A percentile compares a stretch with the other conserved stretches of the same genome.
Evolutionary conservation across 176 grass and related monocot species (phyloP).

Genomic region (Cenchrus americanus): DNA sequence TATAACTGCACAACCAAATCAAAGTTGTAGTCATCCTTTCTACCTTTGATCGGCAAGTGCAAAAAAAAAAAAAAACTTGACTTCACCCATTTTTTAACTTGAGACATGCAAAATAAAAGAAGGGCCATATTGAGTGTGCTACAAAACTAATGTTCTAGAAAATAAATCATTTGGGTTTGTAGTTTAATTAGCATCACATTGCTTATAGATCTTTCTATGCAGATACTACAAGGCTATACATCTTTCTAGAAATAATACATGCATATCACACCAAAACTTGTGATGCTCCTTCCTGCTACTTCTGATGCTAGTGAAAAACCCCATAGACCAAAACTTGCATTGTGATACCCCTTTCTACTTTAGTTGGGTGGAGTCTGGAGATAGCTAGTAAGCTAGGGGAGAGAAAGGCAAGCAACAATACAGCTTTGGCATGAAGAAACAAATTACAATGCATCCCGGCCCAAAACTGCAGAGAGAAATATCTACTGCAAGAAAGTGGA

Average conservation of each 20-base stretch:
- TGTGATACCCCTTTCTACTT: background rate
- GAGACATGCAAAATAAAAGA: too few relatives aligned
- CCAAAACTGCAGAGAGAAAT: background rate
- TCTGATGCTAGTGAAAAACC: too few relatives aligned
- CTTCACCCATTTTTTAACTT: too few relatives aligned
- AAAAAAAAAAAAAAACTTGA: too few relatives aligned
- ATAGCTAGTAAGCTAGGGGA: too few relatives aligned
- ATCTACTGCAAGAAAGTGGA: background rate
- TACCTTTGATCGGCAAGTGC: background rate
- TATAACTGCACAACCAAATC: background rate
- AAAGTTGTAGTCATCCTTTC: background rate
- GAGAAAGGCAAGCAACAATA: background rate
- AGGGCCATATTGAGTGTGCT: too few relatives aligned
- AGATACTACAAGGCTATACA: background rate
- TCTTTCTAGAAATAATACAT: constrained; percentile 5
- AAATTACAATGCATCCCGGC: background rate
- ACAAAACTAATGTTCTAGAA: too few relatives aligned
- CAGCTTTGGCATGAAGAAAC: background rate
- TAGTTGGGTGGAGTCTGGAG: background rate
- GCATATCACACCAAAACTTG: background rate
- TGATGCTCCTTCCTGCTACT: background rate
- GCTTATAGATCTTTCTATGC: background rate
- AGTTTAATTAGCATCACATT: background rate
- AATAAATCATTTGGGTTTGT: too few relatives aligned
- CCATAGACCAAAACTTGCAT: background rate